Conservation (phyloP, 2,329 filamentous ascomycete genomes). For the Sporothrix variecibatus region DNA sequence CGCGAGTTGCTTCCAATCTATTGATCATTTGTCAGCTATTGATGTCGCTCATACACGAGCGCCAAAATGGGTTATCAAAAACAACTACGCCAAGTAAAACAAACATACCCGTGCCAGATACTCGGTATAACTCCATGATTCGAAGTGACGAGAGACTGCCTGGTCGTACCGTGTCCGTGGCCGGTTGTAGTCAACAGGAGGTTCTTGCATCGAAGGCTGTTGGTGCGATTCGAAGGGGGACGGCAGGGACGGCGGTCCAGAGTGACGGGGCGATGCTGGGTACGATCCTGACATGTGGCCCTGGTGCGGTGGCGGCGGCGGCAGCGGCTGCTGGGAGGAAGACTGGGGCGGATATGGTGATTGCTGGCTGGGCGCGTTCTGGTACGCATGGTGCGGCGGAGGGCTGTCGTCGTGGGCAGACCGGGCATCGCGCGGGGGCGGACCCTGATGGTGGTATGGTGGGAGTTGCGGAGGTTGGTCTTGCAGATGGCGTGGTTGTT, state of each 20-base stretch:
- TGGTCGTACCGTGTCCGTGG: slow-evolving; percentile 27
- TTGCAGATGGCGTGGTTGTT: slow-evolving; percentile 22
- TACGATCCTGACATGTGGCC: slow-evolving; percentile 45
- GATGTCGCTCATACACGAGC: too few relatives aligned
- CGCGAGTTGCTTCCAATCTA: slow-evolving; percentile 56
- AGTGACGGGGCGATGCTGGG: slow-evolving; percentile 55
- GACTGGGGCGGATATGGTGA: neutral
- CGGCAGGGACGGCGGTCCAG: slow-evolving; percentile 45
- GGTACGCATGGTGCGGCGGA: slow-evolving; percentile 20
- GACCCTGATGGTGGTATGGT: slow-evolving; percentile 37
- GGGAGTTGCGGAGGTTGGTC: slow-evolving; percentile 41
- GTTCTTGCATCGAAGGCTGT: slow-evolving; percentile 47
- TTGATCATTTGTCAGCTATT: slow-evolving; percentile 1
- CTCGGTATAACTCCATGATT: slow-evolving; percentile 57
- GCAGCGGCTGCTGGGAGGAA: slow-evolving; percentile 22
- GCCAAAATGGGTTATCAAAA: neutral
- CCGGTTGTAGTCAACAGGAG: slow-evolving; percentile 33
- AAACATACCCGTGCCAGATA: slow-evolving; percentile 52
- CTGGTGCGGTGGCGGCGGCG: slow-evolving; percentile 50
- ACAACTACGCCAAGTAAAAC: neutral
- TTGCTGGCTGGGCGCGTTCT: slow-evolving; percentile 39
- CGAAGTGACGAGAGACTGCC: slow-evolving; percentile 51
- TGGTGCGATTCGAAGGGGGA: slow-evolving; percentile 51
- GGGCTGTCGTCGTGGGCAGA: slow-evolving; percentile 18
- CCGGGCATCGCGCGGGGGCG: slow-evolving; percentile 28